Conservation (phyloP, 2,329 filamentous ascomycete species). For the Aspergillus chevalieri region DNA sequence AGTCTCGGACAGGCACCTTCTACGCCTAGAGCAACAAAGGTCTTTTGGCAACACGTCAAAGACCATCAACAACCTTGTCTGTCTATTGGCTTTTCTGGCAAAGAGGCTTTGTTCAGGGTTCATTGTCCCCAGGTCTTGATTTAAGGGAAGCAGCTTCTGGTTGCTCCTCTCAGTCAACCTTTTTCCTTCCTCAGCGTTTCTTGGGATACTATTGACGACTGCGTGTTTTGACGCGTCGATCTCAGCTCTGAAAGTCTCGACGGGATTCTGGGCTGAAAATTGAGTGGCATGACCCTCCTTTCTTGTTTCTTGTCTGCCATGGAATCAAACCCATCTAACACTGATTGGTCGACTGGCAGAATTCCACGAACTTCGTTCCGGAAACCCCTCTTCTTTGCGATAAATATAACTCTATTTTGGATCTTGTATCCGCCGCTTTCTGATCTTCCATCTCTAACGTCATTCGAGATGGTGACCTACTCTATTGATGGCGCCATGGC, state of each 20-base stretch:
- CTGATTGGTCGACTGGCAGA: background rate
- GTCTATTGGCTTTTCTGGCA: background rate
- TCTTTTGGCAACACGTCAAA: background rate
- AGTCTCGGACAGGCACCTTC: background rate
- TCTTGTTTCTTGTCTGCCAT: background rate
- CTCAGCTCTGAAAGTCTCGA: background rate
- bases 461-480: conserved; percentile 11
- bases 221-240: background rate
- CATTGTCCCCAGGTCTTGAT: background rate
- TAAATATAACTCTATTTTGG: background rate
- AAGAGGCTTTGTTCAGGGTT: background rate
- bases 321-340: background rate
- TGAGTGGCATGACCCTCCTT: background rate
- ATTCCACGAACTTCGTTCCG: background rate
- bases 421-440: background rate
- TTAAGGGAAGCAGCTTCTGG: background rate
- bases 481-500: conserved; percentile 25
- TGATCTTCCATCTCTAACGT: background rate
- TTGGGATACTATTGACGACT: too few species aligned
- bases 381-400: background rate
- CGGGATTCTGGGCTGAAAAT: background rate
- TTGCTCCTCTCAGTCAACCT: background rate
- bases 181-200: too few species aligned
- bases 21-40: background rate
- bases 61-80: background rate